These are phyloP conservation scores for Aspergillus fructus DNA, from an alignment of 2,329 filamentous ascomycete species.

Conservation along the genomic window DNA sequence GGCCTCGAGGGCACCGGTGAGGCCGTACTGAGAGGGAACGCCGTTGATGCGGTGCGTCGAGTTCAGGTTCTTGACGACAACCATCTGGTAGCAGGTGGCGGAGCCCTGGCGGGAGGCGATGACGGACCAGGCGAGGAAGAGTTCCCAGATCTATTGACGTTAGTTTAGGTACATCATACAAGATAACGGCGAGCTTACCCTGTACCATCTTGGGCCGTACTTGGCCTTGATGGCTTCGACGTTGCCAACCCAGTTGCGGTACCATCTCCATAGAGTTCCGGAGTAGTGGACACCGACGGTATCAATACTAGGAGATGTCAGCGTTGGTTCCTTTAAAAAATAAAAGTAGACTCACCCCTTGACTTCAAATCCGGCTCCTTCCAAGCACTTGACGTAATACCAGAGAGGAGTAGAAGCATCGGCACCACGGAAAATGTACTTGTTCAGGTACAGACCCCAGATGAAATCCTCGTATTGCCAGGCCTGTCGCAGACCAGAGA, in stretches of 20 bases:
- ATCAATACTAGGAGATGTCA: constrained; percentile 55
- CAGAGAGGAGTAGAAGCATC: constrained; percentile 92
- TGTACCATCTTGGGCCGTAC: constrained; percentile 94
- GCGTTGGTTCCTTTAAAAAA: neutral
- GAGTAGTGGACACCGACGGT: constrained; percentile 97
- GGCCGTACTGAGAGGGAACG: constrained; percentile 65
- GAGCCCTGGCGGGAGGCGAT: constrained; percentile 81
- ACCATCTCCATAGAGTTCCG: constrained; percentile 96
- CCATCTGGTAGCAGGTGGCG: constrained; percentile 85
- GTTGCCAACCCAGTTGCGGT: constrained; percentile 97
- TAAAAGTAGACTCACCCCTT: constrained; percentile 54
- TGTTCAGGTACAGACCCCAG: constrained; percentile 99
- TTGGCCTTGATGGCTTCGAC: constrained; percentile 88
- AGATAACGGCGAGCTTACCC: constrained; percentile 57
- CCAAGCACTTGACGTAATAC: constrained; percentile 79
- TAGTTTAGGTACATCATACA: too few relatives aligned
- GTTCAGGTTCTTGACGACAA: constrained; percentile 87
- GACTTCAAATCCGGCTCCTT: constrained; percentile 84
- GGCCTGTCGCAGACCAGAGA: constrained; percentile 85
- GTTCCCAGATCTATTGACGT: constrained; percentile 73
- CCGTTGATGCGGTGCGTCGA: constrained; percentile 78
- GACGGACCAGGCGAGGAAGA: constrained; percentile 81
- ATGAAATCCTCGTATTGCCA: constrained; percentile 99
- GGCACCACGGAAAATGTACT: constrained; percentile 96
- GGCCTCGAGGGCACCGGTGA: constrained; percentile 63